Evolutionary conservation across 208 protist species (phyloP).

Genomic region (Acanthamoeba royreba): DNA sequence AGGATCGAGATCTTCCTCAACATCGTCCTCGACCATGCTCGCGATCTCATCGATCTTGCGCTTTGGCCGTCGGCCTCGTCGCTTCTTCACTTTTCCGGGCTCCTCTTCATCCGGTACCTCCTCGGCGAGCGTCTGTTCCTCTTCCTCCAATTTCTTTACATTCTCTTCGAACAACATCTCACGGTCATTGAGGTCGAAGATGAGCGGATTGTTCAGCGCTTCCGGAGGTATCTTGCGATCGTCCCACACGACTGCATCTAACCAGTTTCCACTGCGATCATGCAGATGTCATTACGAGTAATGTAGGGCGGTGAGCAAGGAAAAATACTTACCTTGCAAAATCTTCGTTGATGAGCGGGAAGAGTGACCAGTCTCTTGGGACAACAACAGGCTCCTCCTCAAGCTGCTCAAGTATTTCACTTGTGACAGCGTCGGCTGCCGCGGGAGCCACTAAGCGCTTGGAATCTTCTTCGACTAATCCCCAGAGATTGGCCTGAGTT

Average conservation of each 20-base stretch:
- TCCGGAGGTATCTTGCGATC: background rate
- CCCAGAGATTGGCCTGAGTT: background rate
- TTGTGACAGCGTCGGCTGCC: background rate
- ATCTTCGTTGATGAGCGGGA: background rate
- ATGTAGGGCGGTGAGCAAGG: background rate
- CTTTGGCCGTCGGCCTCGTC: background rate
- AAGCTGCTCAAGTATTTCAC: background rate
- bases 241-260: conserved; percentile 37
- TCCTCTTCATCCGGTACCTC: background rate
- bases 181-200: conserved; percentile 46
- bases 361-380: conserved; percentile 29
- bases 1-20: conserved; percentile 35
- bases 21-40: conserved; percentile 42
- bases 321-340: background rate
- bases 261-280: conserved; percentile 21
- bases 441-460: background rate
- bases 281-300: no score
- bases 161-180: conserved; percentile 48
- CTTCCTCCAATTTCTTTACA: background rate
- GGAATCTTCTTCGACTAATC: no score
- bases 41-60: conserved; percentile 34
- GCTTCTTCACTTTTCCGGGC: background rate
- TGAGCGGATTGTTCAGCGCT: background rate
- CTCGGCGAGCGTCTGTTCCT: background rate
- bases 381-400: background rate